Conservation (phyloP, 768 basidiomycete species). For the Multifurca ochricompacta region DNA sequence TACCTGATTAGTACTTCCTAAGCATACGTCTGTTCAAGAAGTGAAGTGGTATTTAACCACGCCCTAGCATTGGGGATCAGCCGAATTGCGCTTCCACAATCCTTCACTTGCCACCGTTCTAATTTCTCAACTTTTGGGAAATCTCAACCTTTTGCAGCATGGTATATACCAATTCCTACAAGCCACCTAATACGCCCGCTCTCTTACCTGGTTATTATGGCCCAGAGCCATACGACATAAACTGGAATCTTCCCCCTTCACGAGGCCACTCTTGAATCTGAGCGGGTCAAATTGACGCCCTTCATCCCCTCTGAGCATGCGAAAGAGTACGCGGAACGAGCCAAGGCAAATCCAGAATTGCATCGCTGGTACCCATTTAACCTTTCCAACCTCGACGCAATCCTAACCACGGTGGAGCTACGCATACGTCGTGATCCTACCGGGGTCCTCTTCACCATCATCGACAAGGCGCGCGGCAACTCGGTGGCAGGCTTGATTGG, state of each 20-base stretch:
- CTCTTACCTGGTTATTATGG: slow-evolving; percentile 21
- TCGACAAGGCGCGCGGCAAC: slow-evolving; percentile 34
- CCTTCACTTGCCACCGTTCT: too few species aligned
- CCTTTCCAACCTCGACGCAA: slow-evolving; percentile 17
- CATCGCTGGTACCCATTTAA: slow-evolving; percentile 30
- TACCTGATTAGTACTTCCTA: too few species aligned
- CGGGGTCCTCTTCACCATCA: slow-evolving; percentile 30
- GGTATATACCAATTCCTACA: slow-evolving; percentile 15
- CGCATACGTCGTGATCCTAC: slow-evolving; percentile 19
- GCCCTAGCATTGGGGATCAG: too few species aligned
- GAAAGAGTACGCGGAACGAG: slow-evolving; percentile 25
- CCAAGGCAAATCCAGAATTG: slow-evolving; percentile 24
- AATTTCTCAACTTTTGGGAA: too few species aligned
- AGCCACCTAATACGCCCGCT: background rate
- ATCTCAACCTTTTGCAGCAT: too few species aligned
- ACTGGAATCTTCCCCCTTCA: slow-evolving; percentile 33
- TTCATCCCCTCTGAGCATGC: slow-evolving; percentile 35
- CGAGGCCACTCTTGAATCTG: slow-evolving; percentile 28
- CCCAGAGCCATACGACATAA: slow-evolving; percentile 32
- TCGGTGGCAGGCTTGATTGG: slow-evolving; percentile 34
- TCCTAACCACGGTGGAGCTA: slow-evolving; percentile 24
- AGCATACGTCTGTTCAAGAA: too few species aligned
- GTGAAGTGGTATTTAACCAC: too few species aligned
- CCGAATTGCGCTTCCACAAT: too few species aligned
- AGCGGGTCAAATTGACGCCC: slow-evolving; percentile 33